Evolutionary conservation across 208 protist genomes (phyloP), one percentile per base, ranked within the genome.

Genomic region (Tritrichomonas musculus): DNA sequence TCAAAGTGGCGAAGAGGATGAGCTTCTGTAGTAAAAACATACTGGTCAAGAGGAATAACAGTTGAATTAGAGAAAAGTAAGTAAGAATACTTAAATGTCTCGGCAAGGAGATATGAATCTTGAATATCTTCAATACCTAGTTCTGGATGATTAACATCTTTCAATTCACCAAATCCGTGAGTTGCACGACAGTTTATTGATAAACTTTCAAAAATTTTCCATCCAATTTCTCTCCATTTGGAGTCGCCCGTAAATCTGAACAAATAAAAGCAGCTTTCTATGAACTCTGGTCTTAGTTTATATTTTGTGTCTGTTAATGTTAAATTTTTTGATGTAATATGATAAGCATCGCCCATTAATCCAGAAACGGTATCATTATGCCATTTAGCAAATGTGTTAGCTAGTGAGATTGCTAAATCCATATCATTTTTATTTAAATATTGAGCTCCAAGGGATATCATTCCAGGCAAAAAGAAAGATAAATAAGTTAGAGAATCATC

Each of bases 41-140:
- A 95, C 22, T 94, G 50, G 44, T 95, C 72, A 25, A 95, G 93
- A 11, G 84, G 88, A 44, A 96, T 69, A 47, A 93, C 93, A 55
- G 93, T 96, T 25, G 92, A 94, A 75, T 75, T 33, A 22, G 82
- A 64, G 64, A 98, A 99, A 22, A 98, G 93, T 22, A 98, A 94
- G 82, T 97, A 98, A 27, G 98, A 94, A 94, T 99, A 99, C 94
- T 99, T 98, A 73, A 98, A 95, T 36, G 98, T 99, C 94, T 99
- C 98, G 0, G 96, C 95, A 25, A 98, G 77, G 41, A 98, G 96
- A 94, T 98, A 99, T 73, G 95, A 97, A 92, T 99, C 97, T 97
- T 98, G 98, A 30, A 94, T 82, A 94, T 98, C 97, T 20, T 96
- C 94, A 30, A 94, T 41, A 69, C 93, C 73, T 27, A 41, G 17